Conservation (phyloP, 2,329 filamentous ascomycete species). For the Phaeosphaeria sp. region DNA sequence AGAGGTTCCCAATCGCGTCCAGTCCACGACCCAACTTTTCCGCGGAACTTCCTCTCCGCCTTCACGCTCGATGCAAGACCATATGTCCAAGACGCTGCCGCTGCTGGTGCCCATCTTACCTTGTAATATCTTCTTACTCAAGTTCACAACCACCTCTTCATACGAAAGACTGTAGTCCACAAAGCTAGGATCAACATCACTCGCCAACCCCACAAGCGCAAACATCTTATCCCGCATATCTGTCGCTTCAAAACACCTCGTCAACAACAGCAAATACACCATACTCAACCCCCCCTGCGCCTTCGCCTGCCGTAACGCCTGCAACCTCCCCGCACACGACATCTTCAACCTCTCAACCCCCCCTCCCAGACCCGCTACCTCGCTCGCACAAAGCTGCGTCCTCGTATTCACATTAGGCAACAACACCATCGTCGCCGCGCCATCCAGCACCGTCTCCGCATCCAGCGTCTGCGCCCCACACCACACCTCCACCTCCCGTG, state of each 20-base stretch:
- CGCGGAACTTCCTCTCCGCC: background rate
- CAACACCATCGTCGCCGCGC: background rate
- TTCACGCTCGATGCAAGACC: background rate
- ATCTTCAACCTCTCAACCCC: background rate
- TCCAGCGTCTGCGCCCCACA: background rate
- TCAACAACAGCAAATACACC: background rate
- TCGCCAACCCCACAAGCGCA: constrained; percentile 7
- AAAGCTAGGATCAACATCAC: background rate
- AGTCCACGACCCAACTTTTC: background rate
- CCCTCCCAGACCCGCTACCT: background rate
- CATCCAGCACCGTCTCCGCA: background rate
- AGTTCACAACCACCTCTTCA: background rate
- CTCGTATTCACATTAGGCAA: background rate
- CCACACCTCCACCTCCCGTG: background rate
- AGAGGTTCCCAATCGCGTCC: background rate
- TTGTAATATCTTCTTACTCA: background rate
- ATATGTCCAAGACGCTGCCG: background rate
- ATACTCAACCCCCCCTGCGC: background rate
- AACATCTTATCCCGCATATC: constrained; percentile 10
- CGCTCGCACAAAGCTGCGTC: background rate
- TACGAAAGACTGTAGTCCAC: background rate
- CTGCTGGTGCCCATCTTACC: background rate
- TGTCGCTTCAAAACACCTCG: constrained; percentile 4
- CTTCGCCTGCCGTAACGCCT: background rate
- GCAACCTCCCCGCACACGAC: background rate